These are phyloP conservation scores for Fomes fomentarius DNA, from an alignment of 1,284 basidiomycete species.

Conservation along the genomic window DNA sequence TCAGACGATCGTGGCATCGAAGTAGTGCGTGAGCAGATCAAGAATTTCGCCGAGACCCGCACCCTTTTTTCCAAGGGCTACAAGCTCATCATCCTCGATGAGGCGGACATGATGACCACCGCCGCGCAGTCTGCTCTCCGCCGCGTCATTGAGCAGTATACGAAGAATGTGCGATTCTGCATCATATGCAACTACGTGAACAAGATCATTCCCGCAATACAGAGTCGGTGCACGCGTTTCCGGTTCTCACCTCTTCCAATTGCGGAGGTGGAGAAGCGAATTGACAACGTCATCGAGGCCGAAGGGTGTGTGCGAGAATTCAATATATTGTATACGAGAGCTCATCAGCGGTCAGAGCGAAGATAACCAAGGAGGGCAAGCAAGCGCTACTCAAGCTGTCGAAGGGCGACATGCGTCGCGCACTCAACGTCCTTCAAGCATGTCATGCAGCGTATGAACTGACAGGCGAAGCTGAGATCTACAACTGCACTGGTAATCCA, in stretches of 20 bases:
- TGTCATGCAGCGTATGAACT: constrained; percentile 96
- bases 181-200: constrained; percentile 99
- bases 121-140: constrained; percentile 96
- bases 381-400: constrained; percentile 91
- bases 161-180: constrained; percentile 98
- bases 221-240: constrained; percentile 98
- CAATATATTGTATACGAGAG: background rate
- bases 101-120: constrained; percentile 99
- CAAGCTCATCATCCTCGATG: constrained; percentile 98
- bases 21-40: constrained; percentile 98
- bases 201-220: constrained; percentile 98
- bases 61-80: constrained; percentile 91
- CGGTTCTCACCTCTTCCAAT: constrained; percentile 95
- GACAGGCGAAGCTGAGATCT: constrained; percentile 90
- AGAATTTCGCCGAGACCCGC: constrained; percentile 96
- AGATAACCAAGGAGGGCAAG: constrained; percentile 85
- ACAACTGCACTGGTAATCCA: constrained; percentile 96
- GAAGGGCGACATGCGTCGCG: constrained; percentile 96
- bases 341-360: constrained; percentile 60
- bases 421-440: constrained; percentile 95
- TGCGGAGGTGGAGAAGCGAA: constrained; percentile 81
- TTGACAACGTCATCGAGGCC: constrained; percentile 80
- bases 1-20: constrained; percentile 99
- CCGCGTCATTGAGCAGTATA: constrained; percentile 98
- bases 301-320: constrained; percentile 68